Evolutionary conservation across 306 rosid species (phyloP).

Genomic region (Oxytropis ochrocephala): DNA sequence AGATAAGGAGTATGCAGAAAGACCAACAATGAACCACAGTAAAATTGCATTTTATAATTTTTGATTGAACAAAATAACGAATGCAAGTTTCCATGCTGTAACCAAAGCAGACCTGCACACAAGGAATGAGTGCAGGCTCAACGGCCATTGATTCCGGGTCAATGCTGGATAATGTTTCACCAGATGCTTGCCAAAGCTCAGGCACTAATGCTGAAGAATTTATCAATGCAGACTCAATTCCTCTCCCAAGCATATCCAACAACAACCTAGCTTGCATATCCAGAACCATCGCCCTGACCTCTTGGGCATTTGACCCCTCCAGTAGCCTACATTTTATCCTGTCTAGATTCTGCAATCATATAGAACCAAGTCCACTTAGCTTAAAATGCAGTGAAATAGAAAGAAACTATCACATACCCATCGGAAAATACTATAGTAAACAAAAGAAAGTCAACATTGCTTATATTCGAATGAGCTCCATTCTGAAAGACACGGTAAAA

Average conservation of each 20-base stretch:
- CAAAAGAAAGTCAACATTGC: neutral
- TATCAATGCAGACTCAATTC: constrained; percentile 90
- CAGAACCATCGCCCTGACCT: constrained; percentile 98
- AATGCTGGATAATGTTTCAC: constrained; percentile 67
- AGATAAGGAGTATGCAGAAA: neutral
- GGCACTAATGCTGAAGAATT: constrained; percentile 83
- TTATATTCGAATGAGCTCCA: neutral
- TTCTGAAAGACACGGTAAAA: neutral
- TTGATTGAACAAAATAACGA: neutral
- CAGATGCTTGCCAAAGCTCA: constrained; percentile 84
- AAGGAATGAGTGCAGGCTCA: constrained; percentile 74
- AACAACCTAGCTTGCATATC: constrained; percentile 99
- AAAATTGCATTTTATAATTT: neutral
- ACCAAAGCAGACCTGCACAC: constrained; percentile 61
- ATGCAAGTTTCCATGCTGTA: constrained; percentile 10
- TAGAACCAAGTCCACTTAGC: constrained; percentile 2
- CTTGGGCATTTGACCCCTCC: constrained; percentile 97
- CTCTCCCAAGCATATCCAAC: constrained; percentile 98
- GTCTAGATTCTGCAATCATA: constrained; percentile 83
- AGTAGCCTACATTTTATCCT: constrained; percentile 93
- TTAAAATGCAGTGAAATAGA: neutral
- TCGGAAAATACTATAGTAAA: constrained; percentile 4
- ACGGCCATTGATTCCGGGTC: constrained; percentile 92
- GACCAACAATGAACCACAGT: neutral
- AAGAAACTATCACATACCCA: neutral